phyloP scores from a whole-genome alignment of 2,329 filamentous ascomycete species.

The Fusarium phyllophilum region DNA sequence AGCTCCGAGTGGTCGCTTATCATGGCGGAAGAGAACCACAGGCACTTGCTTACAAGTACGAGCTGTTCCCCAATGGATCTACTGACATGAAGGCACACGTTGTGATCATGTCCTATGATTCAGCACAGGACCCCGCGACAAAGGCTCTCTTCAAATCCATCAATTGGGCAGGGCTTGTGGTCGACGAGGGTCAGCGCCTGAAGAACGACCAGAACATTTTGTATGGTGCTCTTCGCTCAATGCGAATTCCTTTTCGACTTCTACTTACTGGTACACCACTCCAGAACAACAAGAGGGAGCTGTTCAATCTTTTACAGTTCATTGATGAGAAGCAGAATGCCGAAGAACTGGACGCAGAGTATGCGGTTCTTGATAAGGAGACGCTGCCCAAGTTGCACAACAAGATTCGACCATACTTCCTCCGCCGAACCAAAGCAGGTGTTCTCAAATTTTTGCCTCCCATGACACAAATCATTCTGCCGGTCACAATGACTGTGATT shows the following conservation, averaged over 20 bases:
- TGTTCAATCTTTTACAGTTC: constrained; percentile 98
- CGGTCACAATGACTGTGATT: constrained; percentile 92
- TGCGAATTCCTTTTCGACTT: constrained; percentile 84
- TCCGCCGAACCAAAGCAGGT: constrained; percentile 84
- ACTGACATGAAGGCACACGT: constrained; percentile 85
- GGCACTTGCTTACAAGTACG: constrained; percentile 80
- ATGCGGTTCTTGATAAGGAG: constrained; percentile 80
- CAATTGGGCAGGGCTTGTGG: constrained; percentile 87
- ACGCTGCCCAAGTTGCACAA: constrained; percentile 85
- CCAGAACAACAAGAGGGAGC: constrained; percentile 93
- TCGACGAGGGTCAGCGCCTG: constrained; percentile 94
- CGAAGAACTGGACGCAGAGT: constrained; percentile 77
- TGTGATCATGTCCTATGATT: constrained; percentile 95
- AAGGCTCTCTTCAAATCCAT: constrained; percentile 73
- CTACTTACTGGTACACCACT: constrained; percentile 91
- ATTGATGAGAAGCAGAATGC: constrained; percentile 79
- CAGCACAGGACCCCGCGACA: constrained; percentile 78
- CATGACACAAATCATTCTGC: constrained; percentile 94
- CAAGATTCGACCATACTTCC: constrained; percentile 78
- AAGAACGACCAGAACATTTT: constrained; percentile 92
- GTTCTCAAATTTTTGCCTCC: constrained; percentile 92
- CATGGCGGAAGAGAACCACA: constrained; percentile 82
- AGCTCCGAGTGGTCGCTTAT: constrained; percentile 88
- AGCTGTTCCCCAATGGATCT: constrained; percentile 78
- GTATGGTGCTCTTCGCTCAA: constrained; percentile 76